Percentiles rank a stretch among this genome's conserved stretches.
These are phyloP conservation scores for Ophiostoma quercus DNA, from an alignment of 2,329 filamentous ascomycete species.

Conservation along the genomic window DNA sequence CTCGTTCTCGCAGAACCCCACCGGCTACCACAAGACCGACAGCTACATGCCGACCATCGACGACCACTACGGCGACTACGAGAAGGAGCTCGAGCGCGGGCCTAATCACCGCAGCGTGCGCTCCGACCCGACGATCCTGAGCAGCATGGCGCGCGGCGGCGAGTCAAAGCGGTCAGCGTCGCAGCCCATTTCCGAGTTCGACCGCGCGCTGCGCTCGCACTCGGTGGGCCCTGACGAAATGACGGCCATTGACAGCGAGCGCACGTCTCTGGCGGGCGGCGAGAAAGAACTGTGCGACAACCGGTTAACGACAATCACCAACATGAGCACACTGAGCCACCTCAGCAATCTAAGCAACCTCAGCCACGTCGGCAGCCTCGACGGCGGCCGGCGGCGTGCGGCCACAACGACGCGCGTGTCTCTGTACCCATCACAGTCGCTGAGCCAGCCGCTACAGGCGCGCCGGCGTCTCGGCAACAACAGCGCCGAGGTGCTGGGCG, in stretches of 20 bases:
- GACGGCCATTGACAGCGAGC: slow-evolving; percentile 48
- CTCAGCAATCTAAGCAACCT: neutral
- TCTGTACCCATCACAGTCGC: slow-evolving; percentile 31
- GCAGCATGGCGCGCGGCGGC: slow-evolving; percentile 33
- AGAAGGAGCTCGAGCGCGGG: neutral
- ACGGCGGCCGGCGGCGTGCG: slow-evolving; percentile 36
- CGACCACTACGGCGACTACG: neutral
- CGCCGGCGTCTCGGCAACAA: slow-evolving; percentile 31
- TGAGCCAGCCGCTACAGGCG: slow-evolving; percentile 21
- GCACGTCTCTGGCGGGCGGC: slow-evolving; percentile 45
- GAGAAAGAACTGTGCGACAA: neutral
- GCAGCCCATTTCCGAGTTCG: slow-evolving; percentile 55
- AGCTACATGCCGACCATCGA: slow-evolving; percentile 9
- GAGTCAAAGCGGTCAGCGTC: slow-evolving; percentile 54
- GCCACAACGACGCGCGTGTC: slow-evolving; percentile 38
- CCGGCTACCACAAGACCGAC: neutral
- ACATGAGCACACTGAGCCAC: neutral
- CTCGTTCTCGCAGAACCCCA: neutral
- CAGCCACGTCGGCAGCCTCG: slow-evolving; percentile 4
- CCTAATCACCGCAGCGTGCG: slow-evolving; percentile 47
- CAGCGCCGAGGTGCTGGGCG: slow-evolving; percentile 30
- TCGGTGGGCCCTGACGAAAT: slow-evolving; percentile 54
- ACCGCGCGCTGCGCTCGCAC: slow-evolving; percentile 56
- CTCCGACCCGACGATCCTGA: slow-evolving; percentile 37
- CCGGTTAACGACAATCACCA: neutral